These are phyloP conservation scores for sorghum (Sorghum bicolor) DNA, from an alignment of 176 grass and related monocot species.

Conservation along the genomic window Sorghum_bicolor_NCBIv3 NC_012872.2:57067501-57068000, in stretches of 20 bases:
- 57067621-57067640: conserved; percentile 54
- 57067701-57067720: conserved; percentile 56
- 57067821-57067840: conserved; percentile 28
- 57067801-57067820: conserved; percentile 59
- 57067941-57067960: conserved; percentile 51
- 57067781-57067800: conserved; percentile 50
- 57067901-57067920: conserved; percentile 63
- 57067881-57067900: conserved; percentile 59
- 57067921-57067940: conserved; percentile 70
- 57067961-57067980: conserved; percentile 53
- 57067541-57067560: conserved; percentile 75
- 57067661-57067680: conserved; percentile 24
- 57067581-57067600: conserved; percentile 41
- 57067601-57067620: conserved; percentile 48
- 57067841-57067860: conserved; percentile 60
- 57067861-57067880: conserved; percentile 75
- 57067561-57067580: conserved; percentile 44
- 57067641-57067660: conserved; percentile 34
- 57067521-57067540: conserved; percentile 46
- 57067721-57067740: conserved; percentile 42
- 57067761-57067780: conserved; percentile 43
- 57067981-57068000: conserved; percentile 21
- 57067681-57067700: conserved; percentile 63
- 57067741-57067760: conserved; percentile 49
- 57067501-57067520: conserved; percentile 57